Evolutionary conservation across 2,329 filamentous ascomycete species (phyloP), one percentile per base, ranked within the genome.

Genomic region (Epichloe amarillans): DNA sequence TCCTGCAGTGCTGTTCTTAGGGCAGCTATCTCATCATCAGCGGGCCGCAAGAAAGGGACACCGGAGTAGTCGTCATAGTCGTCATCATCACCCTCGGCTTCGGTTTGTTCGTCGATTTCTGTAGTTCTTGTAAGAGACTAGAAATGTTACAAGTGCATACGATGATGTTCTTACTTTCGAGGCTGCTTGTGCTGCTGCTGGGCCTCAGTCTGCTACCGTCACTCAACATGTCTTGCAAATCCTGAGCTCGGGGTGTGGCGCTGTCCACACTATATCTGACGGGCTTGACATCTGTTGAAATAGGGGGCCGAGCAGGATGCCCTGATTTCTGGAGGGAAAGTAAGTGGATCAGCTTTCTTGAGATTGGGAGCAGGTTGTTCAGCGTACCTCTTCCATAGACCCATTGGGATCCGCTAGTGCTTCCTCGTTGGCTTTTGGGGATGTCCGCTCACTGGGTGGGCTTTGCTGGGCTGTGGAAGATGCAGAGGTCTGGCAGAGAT

Each of bases 231-330:
- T 94, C 88, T 58, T 88, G 79, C 49, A 88, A 71, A 50, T 88
- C 91, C 62, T 95, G 88, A 3, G 89, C 89, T 58, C 83, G 81
- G 8, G 90, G 90, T 1, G 90, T 95, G 43, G 83, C 77, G 57
- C 76, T 76, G 50, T 88, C 83, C 35, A 81, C 63, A 60, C 79
- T 84, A 62, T 84, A 88, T 49, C 74, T 70, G 17, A 75, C 72
- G 43, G 78, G 81, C 51, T 81, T 78, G 23, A 95, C 74, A 57
- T 87, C 76, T 23, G 89, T 95, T 33, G 84, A 83, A 44, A 95
- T 78, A 4, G 81, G 81, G 37, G 87, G 84, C 1, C 86, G 84
- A 40, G 75, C 74, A 47, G 77, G 77, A 43, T 60, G 60, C 12
- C 50, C 37, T 11, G 33, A 46, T 21, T 48, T 42, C 55, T 43